phyloP scores from a whole-genome alignment of 257 asterid species.

The Craterostigma plantagineum region DNA sequence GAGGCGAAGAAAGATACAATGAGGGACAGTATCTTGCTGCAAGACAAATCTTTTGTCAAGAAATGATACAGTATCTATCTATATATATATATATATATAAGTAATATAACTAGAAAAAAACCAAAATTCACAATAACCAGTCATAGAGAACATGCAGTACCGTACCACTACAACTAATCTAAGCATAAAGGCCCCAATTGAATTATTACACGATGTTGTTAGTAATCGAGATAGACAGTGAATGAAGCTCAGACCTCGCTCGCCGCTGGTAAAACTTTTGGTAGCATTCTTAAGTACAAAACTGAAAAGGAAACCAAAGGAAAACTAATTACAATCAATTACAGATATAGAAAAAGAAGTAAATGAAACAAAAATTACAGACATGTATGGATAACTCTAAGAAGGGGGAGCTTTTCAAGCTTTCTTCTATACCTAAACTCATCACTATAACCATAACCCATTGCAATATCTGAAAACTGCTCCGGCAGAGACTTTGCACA shows the following conservation, averaged over 20 bases:
- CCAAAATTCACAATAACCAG: too few relatives aligned
- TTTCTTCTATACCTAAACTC: constrained; percentile 41
- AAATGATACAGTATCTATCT: neutral
- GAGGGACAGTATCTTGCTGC: constrained; percentile 83
- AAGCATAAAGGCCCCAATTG: too few relatives aligned
- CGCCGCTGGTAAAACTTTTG: constrained; percentile 71
- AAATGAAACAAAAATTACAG: neutral
- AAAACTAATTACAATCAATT: too few relatives aligned
- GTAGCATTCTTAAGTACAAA: constrained; percentile 59
- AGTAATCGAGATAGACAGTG: too few relatives aligned
- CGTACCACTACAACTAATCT: neutral
- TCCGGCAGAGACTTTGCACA: constrained; percentile 50
- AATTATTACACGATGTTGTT: too few relatives aligned
- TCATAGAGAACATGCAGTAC: too few relatives aligned
- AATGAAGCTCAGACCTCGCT: constrained; percentile 33
- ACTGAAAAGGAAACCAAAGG: constrained; percentile 16
- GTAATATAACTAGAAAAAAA: neutral
- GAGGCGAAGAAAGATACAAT: constrained; percentile 61
- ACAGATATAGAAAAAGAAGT: neutral
- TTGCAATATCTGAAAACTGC: constrained; percentile 49
- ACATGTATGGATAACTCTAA: too few relatives aligned
- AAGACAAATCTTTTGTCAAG: constrained; percentile 7
- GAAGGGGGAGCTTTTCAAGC: neutral
- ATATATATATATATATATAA: too few relatives aligned
- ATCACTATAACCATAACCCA: constrained; percentile 53